Evolutionary conservation across 257 asterid species (phyloP).

Genomic region (Buddleja alternifolia): DNA sequence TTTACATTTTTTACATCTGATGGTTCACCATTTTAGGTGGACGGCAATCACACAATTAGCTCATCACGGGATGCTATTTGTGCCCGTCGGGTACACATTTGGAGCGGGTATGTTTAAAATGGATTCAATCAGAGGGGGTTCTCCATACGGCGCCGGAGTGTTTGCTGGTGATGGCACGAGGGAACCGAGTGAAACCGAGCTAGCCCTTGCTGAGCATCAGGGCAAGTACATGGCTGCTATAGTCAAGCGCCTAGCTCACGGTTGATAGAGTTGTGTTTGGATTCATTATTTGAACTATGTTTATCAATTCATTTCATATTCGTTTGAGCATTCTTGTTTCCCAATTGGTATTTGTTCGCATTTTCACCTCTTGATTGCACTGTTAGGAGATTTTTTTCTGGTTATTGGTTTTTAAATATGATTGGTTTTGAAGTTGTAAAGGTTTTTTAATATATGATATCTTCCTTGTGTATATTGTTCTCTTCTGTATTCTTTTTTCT

Average conservation of each 20-base stretch:
- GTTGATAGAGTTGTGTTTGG: slow-evolving; percentile 43
- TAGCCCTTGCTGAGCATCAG: slow-evolving; percentile 75
- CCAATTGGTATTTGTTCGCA: neutral
- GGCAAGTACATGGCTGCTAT: slow-evolving; percentile 72
- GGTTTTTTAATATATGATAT: neutral
- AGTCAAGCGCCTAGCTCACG: slow-evolving; percentile 50
- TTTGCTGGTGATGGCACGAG: slow-evolving; percentile 75
- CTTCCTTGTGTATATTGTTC: slow-evolving; percentile 18
- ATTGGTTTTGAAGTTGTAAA: slow-evolving; percentile 19
- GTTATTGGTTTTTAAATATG: slow-evolving; percentile 16
- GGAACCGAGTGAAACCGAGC: slow-evolving; percentile 54
- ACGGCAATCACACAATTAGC: slow-evolving; percentile 81
- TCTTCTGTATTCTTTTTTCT: too few species aligned
- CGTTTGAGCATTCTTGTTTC: neutral
- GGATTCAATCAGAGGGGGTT: slow-evolving; percentile 73
- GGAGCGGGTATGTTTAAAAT: slow-evolving; percentile 85
- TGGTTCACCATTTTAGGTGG: slow-evolving; percentile 51
- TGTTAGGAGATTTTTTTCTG: neutral
- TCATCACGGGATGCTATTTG: slow-evolving; percentile 85
- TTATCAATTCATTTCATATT: neutral
- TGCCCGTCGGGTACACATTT: slow-evolving; percentile 82
- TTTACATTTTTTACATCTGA: neutral
- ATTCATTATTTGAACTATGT: neutral
- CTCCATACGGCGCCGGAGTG: slow-evolving; percentile 78
- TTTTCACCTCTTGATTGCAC: slow-evolving; percentile 11